A percentile compares a stretch with the other conserved stretches of the same genome.
Conservation (phyloP, 1,284 basidiomycete species). For the Crocinoboletus sp. region DNA sequence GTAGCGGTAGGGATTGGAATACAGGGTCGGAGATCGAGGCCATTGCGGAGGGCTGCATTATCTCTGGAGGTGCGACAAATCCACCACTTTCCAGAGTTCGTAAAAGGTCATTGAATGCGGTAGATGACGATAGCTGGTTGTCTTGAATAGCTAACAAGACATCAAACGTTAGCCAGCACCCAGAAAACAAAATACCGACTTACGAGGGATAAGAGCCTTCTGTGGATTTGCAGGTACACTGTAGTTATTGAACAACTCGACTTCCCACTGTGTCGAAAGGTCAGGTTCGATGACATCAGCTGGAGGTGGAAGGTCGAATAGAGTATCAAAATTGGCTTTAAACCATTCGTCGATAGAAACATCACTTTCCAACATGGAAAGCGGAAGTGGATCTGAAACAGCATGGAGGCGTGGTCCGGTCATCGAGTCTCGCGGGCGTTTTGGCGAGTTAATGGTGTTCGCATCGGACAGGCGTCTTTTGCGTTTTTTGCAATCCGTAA, state of each 20-base stretch:
- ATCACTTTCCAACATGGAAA: slow-evolving; percentile 8
- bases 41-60: neutral
- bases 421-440: too few species aligned
- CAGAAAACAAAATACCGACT: neutral
- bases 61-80: neutral
- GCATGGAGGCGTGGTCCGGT: too few species aligned
- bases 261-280: slow-evolving; percentile 12
- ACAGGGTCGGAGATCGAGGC: neutral
- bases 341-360: slow-evolving; percentile 25
- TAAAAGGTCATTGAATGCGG: slow-evolving; percentile 5
- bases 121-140: neutral
- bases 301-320: slow-evolving; percentile 22
- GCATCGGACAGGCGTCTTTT: too few species aligned
- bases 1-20: neutral
- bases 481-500: too few species aligned
- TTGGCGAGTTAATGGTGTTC: too few species aligned
- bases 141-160: slow-evolving; percentile 3
- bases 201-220: neutral
- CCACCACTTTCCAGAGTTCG: slow-evolving; percentile 4
- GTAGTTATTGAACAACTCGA: slow-evolving; percentile 23
- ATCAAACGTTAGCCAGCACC: neutral
- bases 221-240: slow-evolving; percentile 3
- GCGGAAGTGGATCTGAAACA: slow-evolving; percentile 18
- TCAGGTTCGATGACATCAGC: slow-evolving; percentile 16
- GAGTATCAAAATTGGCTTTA: slow-evolving; percentile 10